phyloP scores from a whole-genome alignment of 805 yeast genomes.

The Pichia occidentalis region DNA sequence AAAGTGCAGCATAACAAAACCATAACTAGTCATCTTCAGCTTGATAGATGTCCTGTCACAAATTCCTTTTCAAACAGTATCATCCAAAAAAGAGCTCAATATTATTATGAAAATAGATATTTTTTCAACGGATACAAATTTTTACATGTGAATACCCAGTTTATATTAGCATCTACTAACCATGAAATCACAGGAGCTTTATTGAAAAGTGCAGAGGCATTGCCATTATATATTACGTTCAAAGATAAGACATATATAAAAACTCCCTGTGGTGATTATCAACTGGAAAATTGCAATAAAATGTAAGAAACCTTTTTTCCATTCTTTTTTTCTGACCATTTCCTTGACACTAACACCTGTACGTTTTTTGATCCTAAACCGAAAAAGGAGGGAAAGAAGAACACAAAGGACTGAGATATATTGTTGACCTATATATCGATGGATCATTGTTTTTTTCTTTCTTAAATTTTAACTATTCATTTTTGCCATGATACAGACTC shows the following conservation, averaged over 20 bases:
- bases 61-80: conserved; percentile 9
- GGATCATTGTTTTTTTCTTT: too few relatives aligned
- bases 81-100: conserved; percentile 30
- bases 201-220: conserved; percentile 16
- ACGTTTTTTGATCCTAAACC: too few relatives aligned
- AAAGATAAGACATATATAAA: conserved; percentile 19
- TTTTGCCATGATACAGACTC: too few relatives aligned
- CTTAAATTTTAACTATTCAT: too few relatives aligned
- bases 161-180: conserved; percentile 33
- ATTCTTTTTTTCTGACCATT: background rate
- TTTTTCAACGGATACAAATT: conserved; percentile 36
- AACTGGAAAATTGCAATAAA: conserved; percentile 2
- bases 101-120: conserved; percentile 41
- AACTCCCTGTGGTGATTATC: conserved; percentile 22
- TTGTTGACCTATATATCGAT: too few relatives aligned
- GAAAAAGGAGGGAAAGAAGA: too few relatives aligned
- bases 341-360: too few relatives aligned
- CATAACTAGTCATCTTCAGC: too few relatives aligned
- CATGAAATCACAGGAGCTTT: conserved; percentile 14
- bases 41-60: too few relatives aligned
- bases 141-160: conserved; percentile 34
- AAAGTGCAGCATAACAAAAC: too few relatives aligned
- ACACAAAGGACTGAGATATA: too few relatives aligned
- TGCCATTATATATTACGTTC: conserved; percentile 16
- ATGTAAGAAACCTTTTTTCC: conserved; percentile 2